Evolutionary conservation across 352 stramenopile species (phyloP).

Genomic region (Pythium rishiriense): DNA sequence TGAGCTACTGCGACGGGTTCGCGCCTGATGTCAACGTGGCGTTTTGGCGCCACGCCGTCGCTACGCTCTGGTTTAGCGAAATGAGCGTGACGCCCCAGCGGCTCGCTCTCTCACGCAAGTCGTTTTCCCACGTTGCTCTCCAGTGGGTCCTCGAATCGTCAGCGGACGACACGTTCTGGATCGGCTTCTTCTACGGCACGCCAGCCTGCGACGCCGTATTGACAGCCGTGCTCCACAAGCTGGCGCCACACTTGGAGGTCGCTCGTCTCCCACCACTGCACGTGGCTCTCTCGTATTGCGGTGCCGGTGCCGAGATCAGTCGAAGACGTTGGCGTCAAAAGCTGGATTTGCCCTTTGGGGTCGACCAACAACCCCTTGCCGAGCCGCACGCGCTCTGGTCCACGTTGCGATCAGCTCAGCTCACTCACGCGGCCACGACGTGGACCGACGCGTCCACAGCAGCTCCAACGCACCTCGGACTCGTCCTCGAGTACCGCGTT

Average conservation of each 20-base stretch:
- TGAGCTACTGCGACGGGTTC: background rate
- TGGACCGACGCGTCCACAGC: background rate
- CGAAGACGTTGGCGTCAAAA: no score
- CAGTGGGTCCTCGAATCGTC: no score
- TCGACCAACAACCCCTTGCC: no score
- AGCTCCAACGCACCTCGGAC: background rate
- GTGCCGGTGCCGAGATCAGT: no score
- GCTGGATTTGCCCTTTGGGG: no score
- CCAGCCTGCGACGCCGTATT: background rate
- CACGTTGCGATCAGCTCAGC: no score
- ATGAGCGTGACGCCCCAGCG: no score
- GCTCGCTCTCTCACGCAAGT: background rate
- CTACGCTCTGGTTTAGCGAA: background rate
- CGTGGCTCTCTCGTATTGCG: no score
- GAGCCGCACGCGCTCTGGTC: no score
- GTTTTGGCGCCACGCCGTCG: background rate
- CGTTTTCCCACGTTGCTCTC: background rate
- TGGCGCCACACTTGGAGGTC: background rate
- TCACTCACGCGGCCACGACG: no score
- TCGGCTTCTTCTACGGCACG: background rate
- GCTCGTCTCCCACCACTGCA: background rate
- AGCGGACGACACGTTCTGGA: background rate
- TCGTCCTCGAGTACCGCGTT: background rate
- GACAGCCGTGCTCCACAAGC: background rate
- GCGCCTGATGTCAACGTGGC: background rate